Percentiles rank a stretch among this genome's conserved stretches.
Conservation (phyloP, 768 basidiomycete genomes). For the Cyathus striatus region DNA sequence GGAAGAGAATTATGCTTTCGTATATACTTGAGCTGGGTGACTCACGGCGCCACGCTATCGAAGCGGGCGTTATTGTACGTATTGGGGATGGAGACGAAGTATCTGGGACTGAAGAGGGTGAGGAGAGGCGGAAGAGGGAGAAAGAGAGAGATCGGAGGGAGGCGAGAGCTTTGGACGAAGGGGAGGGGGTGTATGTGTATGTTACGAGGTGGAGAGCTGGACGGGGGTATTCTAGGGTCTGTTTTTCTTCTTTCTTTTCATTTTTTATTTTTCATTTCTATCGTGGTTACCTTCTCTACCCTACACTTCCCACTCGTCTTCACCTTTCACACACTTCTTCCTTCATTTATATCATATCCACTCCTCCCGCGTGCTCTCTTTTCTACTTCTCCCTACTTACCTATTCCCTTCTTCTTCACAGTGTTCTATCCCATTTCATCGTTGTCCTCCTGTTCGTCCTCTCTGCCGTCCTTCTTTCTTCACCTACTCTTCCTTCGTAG, state of each 20-base stretch:
- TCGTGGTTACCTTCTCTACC: neutral
- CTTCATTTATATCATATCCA: slow-evolving; percentile 56
- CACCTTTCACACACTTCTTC: slow-evolving; percentile 73
- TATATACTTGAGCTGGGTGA: too few relatives aligned
- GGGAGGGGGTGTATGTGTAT: slow-evolving; percentile 63
- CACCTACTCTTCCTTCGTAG: too few relatives aligned
- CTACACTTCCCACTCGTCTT: slow-evolving; percentile 60
- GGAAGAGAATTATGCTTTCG: too few relatives aligned
- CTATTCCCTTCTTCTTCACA: too few relatives aligned
- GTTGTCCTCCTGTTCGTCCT: too few relatives aligned
- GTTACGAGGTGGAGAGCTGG: slow-evolving; percentile 69
- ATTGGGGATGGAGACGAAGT: too few relatives aligned
- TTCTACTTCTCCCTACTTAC: neutral
- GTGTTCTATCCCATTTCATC: too few relatives aligned
- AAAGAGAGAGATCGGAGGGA: neutral
- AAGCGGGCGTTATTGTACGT: too few relatives aligned
- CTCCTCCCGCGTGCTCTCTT: neutral
- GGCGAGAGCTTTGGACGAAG: slow-evolving; percentile 19
- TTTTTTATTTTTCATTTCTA: neutral
- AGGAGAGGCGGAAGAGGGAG: too few relatives aligned
- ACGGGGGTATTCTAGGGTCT: slow-evolving; percentile 64
- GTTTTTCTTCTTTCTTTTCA: slow-evolving; percentile 9
- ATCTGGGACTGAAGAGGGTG: too few relatives aligned
- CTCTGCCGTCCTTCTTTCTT: too few relatives aligned
- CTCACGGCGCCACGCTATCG: too few relatives aligned